These are phyloP conservation scores for Castanopsis chinensis DNA, from an alignment of 306 rosid species.

Conservation along the genomic window DNA sequence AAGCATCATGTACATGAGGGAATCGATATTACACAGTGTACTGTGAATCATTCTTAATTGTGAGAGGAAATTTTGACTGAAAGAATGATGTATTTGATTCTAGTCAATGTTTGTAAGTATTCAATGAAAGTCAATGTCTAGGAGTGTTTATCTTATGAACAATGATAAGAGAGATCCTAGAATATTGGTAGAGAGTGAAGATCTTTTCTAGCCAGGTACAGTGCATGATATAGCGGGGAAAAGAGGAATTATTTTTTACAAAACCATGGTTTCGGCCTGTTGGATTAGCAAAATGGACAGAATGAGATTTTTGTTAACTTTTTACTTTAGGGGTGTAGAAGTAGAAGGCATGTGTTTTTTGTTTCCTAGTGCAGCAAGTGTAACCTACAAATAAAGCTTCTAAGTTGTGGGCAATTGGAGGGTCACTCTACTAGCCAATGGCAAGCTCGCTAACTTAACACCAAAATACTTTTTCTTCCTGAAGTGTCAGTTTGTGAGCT, in stretches of 20 bases:
- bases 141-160: background rate
- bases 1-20: too few species aligned
- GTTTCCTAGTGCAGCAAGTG: background rate
- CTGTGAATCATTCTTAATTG: background rate
- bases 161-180: background rate
- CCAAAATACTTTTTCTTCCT: background rate
- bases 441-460: background rate
- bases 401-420: background rate
- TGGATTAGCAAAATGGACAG: background rate
- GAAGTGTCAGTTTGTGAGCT: background rate
- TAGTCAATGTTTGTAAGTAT: too few species aligned
- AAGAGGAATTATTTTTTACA: too few species aligned
- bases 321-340: background rate
- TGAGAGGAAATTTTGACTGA: background rate
- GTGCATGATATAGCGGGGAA: too few species aligned
- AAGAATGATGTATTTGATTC: background rate
- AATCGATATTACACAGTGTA: too few species aligned
- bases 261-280: too few species aligned
- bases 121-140: background rate
- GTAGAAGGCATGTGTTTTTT: background rate
- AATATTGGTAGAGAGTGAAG: background rate
- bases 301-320: background rate
- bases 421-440: background rate
- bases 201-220: too few species aligned
- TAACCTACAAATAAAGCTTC: background rate